These are phyloP conservation scores for Bretschneidera sinensis DNA, from an alignment of 345 rosid species.

Conservation along the genomic window DNA sequence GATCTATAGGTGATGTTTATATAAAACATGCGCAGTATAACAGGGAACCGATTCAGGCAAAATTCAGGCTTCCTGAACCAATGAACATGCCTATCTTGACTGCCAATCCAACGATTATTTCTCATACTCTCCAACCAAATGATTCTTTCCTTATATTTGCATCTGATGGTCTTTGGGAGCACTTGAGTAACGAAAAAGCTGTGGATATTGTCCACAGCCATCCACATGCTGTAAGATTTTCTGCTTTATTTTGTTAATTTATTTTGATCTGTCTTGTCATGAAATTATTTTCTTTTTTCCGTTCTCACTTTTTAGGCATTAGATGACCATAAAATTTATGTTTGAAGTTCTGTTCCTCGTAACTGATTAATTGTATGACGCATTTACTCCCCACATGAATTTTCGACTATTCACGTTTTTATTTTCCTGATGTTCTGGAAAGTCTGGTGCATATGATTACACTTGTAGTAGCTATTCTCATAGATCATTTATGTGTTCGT, in stretches of 20 bases:
- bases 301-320: slow-evolving; percentile 3
- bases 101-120: slow-evolving; percentile 59
- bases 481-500: too few relatives aligned
- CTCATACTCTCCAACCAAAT: slow-evolving; percentile 67
- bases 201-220: slow-evolving; percentile 82
- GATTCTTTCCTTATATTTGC: slow-evolving; percentile 93
- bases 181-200: slow-evolving; percentile 75
- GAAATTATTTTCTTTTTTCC: neutral
- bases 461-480: neutral
- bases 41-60: slow-evolving; percentile 53
- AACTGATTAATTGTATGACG: too few relatives aligned
- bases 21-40: slow-evolving; percentile 67
- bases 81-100: slow-evolving; percentile 66
- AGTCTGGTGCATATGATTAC: neutral
- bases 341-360: neutral
- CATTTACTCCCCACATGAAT: too few relatives aligned
- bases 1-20: slow-evolving; percentile 82
- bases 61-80: slow-evolving; percentile 81
- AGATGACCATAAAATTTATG: neutral
- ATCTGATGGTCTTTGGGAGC: slow-evolving; percentile 98
- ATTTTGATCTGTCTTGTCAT: slow-evolving; percentile 8
- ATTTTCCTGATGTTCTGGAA: too few relatives aligned
- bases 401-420: too few relatives aligned
- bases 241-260: neutral
- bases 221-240: slow-evolving; percentile 66